These are phyloP conservation scores for Helianthus annuus DNA, from an alignment of 129 eudicot species.

Conservation along the genomic window HanXRQr2.0-SUNRISE NC_035445.2:120323293-120323792, in stretches of 20 bases:
- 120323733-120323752: constrained; percentile 74
- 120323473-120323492: no score
- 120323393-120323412: no score
- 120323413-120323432: no score
- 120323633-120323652: constrained; percentile 90
- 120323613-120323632: constrained; percentile 87
- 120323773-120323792: constrained; percentile 97
- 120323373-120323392: no score
- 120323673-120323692: constrained; percentile 50
- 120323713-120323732: constrained; percentile 82
- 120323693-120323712: constrained; percentile 83
- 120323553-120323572: background rate
- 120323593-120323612: constrained; percentile 75
- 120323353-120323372: no score
- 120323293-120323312: constrained; percentile 43
- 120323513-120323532: no score
- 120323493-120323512: no score
- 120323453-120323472: no score
- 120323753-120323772: constrained; percentile 81
- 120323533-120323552: no score
- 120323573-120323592: constrained; percentile 89
- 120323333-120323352: constrained; percentile 3
- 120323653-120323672: constrained; percentile 85
- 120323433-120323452: no score
- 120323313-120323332: background rate